Base-by-base conservation (phyloP, 2,329 filamentous ascomycete species). In the Fusarium siculi region DNA sequence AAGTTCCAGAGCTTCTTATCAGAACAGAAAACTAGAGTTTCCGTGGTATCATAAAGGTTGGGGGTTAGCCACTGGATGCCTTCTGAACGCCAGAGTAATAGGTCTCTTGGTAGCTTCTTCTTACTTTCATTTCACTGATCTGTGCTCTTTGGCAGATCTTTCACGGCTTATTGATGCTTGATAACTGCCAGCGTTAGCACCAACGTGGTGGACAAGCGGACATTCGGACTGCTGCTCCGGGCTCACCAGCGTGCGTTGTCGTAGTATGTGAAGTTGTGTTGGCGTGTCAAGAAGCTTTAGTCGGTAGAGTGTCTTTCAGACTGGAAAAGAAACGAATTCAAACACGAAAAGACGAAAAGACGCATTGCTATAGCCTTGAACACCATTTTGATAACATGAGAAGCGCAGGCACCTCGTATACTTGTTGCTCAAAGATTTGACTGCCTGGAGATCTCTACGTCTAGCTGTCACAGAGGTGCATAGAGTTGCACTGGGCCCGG, bases 21-120 rank as follows among this genome's bases (percentile, higher is more conserved):
- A 15, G 6, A 23, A 3, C 12, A 23, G 8, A 19, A 34, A 15
- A 52, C 18, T 19, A 23, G 4, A 23, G 9, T 23, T 34, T 23
- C 11, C 3, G 30, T 23, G n/a, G 16, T 34, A 15, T 50, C n/a
- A 19, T 19, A 14, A 34, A 49, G 21, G 8, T 32, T 32, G 32
- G 32, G 32, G 12, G 11, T 32, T 32, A 9, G 32, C 32, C 11
- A 14, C 32, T 32, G 32, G 14, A 32, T 32, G 32, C 5, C 32
- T 32, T 32, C 11, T 32, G 30, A 32, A 14, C 30, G 30, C 30
- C 9, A 23, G 18, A 23, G 15, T 4, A 4, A n/a, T 16, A 28
- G 11, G n/a, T 19, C 7, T 25, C 8, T 8, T 2, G 12, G 9
- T 19, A 19, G 9, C 16, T 12, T 34, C n/a, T 19, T 9, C 0